Evolutionary conservation across 1,284 basidiomycete species (phyloP), one percentile per base, ranked within the genome.

Genomic region (Peniophora sp.): DNA sequence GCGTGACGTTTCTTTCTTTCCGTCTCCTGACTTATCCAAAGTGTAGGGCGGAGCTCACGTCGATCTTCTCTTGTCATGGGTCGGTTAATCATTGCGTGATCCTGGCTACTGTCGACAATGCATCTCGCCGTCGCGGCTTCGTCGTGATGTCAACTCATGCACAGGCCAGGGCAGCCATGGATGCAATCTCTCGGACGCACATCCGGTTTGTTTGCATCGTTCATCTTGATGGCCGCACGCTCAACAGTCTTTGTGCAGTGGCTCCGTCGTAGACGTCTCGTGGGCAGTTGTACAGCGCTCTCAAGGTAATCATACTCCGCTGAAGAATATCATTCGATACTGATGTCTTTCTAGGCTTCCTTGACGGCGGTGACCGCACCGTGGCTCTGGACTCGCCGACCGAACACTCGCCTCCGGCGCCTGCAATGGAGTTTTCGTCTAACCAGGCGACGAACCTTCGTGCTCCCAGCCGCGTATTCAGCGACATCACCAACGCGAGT

Each of bases 211-310:
- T 58, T 23, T 23, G 9, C 12, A 12, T 6, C 12, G 5, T 32
- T 32, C 27, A 32, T 32, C 27, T 52, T 16, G 14, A 12, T 20
- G 8, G 43, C 25, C 20, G 3, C 14, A 22, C 27, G 27, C 10
- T n/a, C 44, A 24, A 8, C 10, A 10, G 19, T 23, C 22, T 3
- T 43, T 19, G 20, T 41, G 20, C 50, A 88, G 85, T 58, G 83
- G 82, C 3, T 81, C 85, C 59, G 70, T 73, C 20, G 77, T 89
- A 44, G 86, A 89, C 60, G 77, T 89, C 49, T 89, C 86, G 2
- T 89, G 85, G 85, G 86, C 85, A 17, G 86, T 89, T 25, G 86
- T 89, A 38, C 86, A 89, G 58, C 83, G 85, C 47, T 89, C 85
- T 52, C 80, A 85, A 73, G 85, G 85, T 83, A 48, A 20, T 54